Base-by-base conservation (phyloP, 108 stramenopile species). In the Stephanodiscus triporus region DNA sequence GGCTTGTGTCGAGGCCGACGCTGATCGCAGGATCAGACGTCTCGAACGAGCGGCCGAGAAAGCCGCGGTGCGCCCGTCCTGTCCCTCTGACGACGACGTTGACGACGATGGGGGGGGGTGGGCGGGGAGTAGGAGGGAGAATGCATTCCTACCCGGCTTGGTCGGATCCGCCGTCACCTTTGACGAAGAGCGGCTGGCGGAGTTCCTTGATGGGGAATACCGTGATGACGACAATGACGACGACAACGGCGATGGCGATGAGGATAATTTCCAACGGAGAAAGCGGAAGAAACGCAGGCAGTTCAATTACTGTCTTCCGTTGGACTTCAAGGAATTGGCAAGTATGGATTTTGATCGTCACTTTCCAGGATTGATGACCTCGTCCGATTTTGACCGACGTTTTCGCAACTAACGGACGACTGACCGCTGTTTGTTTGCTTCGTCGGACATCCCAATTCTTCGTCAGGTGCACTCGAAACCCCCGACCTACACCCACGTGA, bases 391-490 rank as follows among this genome's bases (percentile, higher is more conserved):
- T 65, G 19, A 54, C 56, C 55, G n/a, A n/a, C n/a, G n/a, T n/a
- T n/a, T n/a, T n/a, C n/a, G n/a, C n/a, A n/a, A n/a, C n/a, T 14
- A 16, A 17, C 14, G 13, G 43, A 45, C 43, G 43, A 45, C 16
- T 17, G 13, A 14, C 16, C 13, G 11, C 3, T 16, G 14, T 45
- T 45, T 14, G 43, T 16, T 45, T 4, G 13, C 43, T 45, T 17
- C 16, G 32, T 4, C 32, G 32, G 32, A 4, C 32, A 34, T 34
- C 32, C 4, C 5, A 5, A 34, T 17, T 6, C 14, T 42, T 16
- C 27, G 16, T 32, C 60, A 71, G 76, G 84, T 91, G 14, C 82
- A 89, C 71, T 89, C 87, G 27, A 88, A 91, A 62, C 92, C 90
- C 37, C 88, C 85, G 16, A 57, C 63, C 17, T 94, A 90, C 70